Base-by-base conservation (phyloP, 1,139 yeast species). In the Wickerhamomyces sp. region DNA sequence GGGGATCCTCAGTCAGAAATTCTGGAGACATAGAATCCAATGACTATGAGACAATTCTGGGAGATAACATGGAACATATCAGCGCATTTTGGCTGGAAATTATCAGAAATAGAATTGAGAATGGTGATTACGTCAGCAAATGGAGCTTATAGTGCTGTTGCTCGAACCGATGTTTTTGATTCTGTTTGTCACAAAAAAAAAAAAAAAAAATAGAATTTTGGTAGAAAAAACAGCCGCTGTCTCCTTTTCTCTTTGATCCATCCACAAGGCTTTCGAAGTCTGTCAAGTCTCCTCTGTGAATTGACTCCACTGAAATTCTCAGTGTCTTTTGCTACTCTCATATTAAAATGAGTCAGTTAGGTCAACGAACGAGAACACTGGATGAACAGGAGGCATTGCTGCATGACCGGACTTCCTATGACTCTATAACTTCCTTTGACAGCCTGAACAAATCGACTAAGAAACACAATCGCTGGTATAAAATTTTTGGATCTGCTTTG, bases 21-120 rank as follows among this genome's bases (percentile, higher is more conserved):
- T 1, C 12, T 1, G 42, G 42, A 1, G 21, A 36, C 16, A 25
- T 14, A 16, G 13, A 26, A 4, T 16, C 17, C 5, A 16, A 26
- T 2, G 28, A 33, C 8, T 40, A 40, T 16, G 36, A 33, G 1
- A 29, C 26, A 3, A 35, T 49, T 4, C 29, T 45, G n/a, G 47
- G 47, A 3, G 51, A 40, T 3, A 47, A 44, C 19, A 24, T 15
- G 5, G 52, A 49, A 27, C 21, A 16, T 11, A 27, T 39, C 6
- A 35, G 43, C 16, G 23, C 18, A 3, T 11, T 28, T 16, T 45
- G 40, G 39, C 22, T 33, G 2, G 13, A 31, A 4, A 24, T 4
- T 1, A 31, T 40, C 11, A 14, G 11, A 8, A 23, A 37, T 9
- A 24, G 42, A 8, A 40, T 47, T 4, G 15, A 31, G 4, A 18